phyloP scores from a whole-genome alignment of 805 yeast genomes.

The Starmerella khaoyaiensis region DNA sequence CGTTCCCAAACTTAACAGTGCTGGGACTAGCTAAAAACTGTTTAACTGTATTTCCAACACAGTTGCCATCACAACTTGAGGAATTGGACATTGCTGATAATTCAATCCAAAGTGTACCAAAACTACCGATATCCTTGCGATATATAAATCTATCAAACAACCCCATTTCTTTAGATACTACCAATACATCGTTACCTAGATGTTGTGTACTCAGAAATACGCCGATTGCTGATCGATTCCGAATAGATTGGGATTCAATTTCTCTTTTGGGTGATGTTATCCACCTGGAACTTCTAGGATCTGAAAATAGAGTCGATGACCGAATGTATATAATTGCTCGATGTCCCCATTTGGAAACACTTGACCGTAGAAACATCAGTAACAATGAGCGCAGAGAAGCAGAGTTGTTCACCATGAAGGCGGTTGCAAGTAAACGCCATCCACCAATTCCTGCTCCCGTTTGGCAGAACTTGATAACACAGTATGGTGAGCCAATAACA shows the following conservation, averaged over 20 bases:
- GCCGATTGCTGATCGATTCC: neutral
- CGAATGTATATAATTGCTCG: conserved; percentile 37
- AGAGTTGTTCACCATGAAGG: conserved; percentile 52
- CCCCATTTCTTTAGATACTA: neutral
- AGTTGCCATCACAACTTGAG: conserved; percentile 13
- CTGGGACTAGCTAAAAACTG: conserved; percentile 28
- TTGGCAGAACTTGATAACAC: conserved; percentile 35
- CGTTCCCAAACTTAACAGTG: conserved; percentile 11
- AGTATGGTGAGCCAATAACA: conserved; percentile 26
- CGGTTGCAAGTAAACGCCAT: conserved; percentile 29
- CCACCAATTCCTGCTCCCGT: conserved; percentile 20
- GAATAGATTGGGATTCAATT: conserved; percentile 7
- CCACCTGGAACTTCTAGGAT: conserved; percentile 33
- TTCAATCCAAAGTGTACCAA: neutral
- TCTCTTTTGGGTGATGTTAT: conserved; percentile 22
- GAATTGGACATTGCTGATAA: conserved; percentile 32
- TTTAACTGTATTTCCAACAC: conserved; percentile 27
- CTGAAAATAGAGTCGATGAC: conserved; percentile 21
- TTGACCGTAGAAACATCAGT: conserved; percentile 48
- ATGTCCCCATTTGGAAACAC: conserved; percentile 27
- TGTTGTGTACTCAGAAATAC: neutral
- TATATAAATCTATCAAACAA: neutral
- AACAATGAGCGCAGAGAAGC: conserved; percentile 43
- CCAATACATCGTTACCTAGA: neutral
- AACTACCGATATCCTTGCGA: neutral